Conservation (phyloP, 805 yeast species). For the Hanseniaspora lachancei region DNA sequence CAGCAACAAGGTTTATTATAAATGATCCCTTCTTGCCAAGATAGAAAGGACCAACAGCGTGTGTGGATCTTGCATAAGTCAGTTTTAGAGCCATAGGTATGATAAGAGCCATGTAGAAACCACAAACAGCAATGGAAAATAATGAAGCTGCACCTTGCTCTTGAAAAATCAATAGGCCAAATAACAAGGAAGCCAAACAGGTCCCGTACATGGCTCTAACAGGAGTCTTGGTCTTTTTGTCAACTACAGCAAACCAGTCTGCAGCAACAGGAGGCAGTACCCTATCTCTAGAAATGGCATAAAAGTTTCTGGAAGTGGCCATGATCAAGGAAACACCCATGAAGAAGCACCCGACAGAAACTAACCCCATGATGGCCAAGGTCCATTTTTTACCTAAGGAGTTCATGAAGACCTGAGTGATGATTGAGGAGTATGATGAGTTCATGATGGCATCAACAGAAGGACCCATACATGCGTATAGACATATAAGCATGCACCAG, state of each 20-base stretch:
- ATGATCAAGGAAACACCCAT: constrained; percentile 52
- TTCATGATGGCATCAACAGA: constrained; percentile 30
- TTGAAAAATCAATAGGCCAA: constrained; percentile 49
- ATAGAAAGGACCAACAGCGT: constrained; percentile 51
- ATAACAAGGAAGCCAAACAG: constrained; percentile 34
- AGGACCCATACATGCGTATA: constrained; percentile 39
- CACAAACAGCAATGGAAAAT: constrained; percentile 50
- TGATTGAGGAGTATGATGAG: constrained; percentile 41
- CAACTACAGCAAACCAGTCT: constrained; percentile 41
- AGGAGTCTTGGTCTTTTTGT: constrained; percentile 44
- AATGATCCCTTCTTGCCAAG: constrained; percentile 37
- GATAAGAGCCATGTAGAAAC: constrained; percentile 52
- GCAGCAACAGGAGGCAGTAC: constrained; percentile 52
- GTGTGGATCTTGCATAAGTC: constrained; percentile 36
- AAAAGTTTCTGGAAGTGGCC: constrained; percentile 52
- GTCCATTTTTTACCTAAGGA: constrained; percentile 55
- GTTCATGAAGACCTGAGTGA: constrained; percentile 51
- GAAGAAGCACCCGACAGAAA: constrained; percentile 46
- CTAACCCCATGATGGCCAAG: constrained; percentile 46
- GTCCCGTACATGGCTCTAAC: constrained; percentile 47
- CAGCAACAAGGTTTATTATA: constrained; percentile 34
- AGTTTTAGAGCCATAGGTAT: constrained; percentile 44
- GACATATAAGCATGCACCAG: constrained; percentile 40
- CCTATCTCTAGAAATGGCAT: constrained; percentile 64
- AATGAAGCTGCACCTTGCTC: constrained; percentile 52